These are phyloP conservation scores for Kalaharituber pfeilii DNA, from an alignment of 2,329 filamentous ascomycete species.

Conservation along the genomic window DNA sequence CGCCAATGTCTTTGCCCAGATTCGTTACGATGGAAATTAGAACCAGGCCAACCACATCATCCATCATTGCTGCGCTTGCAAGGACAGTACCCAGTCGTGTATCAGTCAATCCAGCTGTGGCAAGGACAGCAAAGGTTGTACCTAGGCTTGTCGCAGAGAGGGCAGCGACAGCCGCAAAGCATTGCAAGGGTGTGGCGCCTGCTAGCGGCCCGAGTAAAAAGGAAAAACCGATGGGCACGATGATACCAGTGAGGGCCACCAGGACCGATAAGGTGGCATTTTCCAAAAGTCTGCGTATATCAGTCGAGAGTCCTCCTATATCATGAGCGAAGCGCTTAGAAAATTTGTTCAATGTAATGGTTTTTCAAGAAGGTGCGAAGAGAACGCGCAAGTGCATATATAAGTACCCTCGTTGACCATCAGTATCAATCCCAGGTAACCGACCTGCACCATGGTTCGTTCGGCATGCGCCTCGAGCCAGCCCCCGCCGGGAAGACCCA, in stretches of 20 bases:
- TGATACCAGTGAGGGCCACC: slow-evolving; percentile 50
- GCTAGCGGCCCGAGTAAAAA: slow-evolving; percentile 40
- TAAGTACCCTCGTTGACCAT: slow-evolving; percentile 49
- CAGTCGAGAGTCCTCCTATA: slow-evolving; percentile 41
- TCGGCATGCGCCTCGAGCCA: slow-evolving; percentile 40
- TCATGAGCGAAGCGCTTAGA: background rate
- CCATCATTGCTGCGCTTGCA: slow-evolving; percentile 59
- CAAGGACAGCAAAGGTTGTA: slow-evolving; percentile 48
- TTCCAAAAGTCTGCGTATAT: slow-evolving; percentile 37
- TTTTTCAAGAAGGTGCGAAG: slow-evolving; percentile 14
- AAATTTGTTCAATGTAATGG: slow-evolving; percentile 4
- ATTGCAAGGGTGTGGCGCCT: slow-evolving; percentile 38
- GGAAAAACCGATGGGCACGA: slow-evolving; percentile 45
- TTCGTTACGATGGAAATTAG: slow-evolving; percentile 61
- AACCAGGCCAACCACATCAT: slow-evolving; percentile 60
- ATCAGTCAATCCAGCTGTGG: slow-evolving; percentile 40
- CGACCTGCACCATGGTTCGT: slow-evolving; percentile 43
- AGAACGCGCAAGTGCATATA: background rate
- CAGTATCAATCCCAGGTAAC: slow-evolving; percentile 55
- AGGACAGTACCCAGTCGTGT: slow-evolving; percentile 45
- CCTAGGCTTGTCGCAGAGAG: slow-evolving; percentile 59
- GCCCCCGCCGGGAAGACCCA: slow-evolving; percentile 47
- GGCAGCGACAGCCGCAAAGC: slow-evolving; percentile 55
- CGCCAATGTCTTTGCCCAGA: slow-evolving; percentile 33
- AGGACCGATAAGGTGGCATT: slow-evolving; percentile 43